These are phyloP conservation scores for Cicer bijugum DNA, from an alignment of 306 rosid species.

Conservation along the genomic window DNA sequence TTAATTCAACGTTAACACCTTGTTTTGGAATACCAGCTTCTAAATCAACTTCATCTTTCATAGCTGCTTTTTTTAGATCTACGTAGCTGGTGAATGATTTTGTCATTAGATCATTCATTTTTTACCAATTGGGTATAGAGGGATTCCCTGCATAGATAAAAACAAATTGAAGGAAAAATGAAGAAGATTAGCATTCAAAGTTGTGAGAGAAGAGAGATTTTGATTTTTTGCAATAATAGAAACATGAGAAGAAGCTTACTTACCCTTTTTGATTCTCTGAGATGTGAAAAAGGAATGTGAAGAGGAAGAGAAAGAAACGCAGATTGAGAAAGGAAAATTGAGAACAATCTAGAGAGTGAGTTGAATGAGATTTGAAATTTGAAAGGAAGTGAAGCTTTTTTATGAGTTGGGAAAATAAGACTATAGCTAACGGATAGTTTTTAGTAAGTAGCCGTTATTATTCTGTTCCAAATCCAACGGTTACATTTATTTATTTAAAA, in stretches of 20 bases:
- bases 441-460: not conserved
- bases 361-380: constrained; percentile 9
- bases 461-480: constrained; percentile 7
- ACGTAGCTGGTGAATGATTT: constrained; percentile 85
- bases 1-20: constrained; percentile 48
- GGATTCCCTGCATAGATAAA: constrained; percentile 11
- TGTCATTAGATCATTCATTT: constrained; percentile 88
- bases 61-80: constrained; percentile 77
- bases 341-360: constrained; percentile 9
- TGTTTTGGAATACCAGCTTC: constrained; percentile 59
- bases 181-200: not conserved
- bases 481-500: not conserved
- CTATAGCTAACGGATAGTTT: constrained; percentile 23
- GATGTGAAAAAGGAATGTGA: constrained; percentile 2
- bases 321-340: not conserved
- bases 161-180: not conserved
- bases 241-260: not conserved
- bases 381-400: constrained; percentile 27
- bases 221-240: constrained; percentile 7
- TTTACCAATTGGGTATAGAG: not conserved
- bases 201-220: not conserved
- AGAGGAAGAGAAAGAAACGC: not conserved
- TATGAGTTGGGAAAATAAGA: not conserved
- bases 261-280: not conserved
- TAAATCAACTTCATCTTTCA: constrained; percentile 71